Base-by-base conservation (phyloP, 2,329 filamentous ascomycete genomes). In the Neocatenulostroma microsporum region DNA sequence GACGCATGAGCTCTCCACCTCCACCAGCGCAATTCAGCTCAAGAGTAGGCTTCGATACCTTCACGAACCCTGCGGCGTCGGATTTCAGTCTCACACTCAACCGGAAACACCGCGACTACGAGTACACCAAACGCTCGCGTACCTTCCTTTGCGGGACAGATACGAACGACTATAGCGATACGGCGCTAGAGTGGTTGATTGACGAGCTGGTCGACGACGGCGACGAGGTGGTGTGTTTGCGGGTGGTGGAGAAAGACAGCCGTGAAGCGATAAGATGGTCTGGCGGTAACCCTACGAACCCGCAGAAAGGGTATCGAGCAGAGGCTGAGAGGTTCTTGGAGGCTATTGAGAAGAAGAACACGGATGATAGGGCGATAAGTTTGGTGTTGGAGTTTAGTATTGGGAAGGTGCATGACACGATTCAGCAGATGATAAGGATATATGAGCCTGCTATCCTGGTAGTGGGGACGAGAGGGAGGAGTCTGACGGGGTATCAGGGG, bases 201-300 rank as follows among this genome's bases (percentile, higher is more conserved):
- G 85, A 93, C 52, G 86, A 94, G 62, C 72, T 94, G 38, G 85
- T 94, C 26, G 87, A 94, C 52, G 88, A 94, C 54, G 87, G 88
- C 13, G 88, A 95, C 56, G 86, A 94, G 62, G 81, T 95, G 39
- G 83, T 95, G 7, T 95, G 88, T 61, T 74, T 95, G 32, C 75
- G 85, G 35, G 88, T 94, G 2, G 75, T 94, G 28, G 87, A 94
- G 55, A 88, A 84, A 56, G 84, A 89, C 46, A 74, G 79, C 34
- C 82, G 81, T 35, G 74, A 82, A 44, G 74, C 75, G 25, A 34
- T 49, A 7, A 50, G 51, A 30, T 61, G 57, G 57, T 45, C 49
- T 13, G 51, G 54, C 24, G 55, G 54, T 4, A 74, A 68, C 39
- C n/a, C n/a, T n/a, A n/a, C n/a, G n/a, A n/a, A n/a, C n/a, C 76